Evolutionary conservation across 371 early-diverging fungal species (phyloP), one percentile per base, ranked within the genome.

Genomic region (Mucor plumbeus): DNA sequence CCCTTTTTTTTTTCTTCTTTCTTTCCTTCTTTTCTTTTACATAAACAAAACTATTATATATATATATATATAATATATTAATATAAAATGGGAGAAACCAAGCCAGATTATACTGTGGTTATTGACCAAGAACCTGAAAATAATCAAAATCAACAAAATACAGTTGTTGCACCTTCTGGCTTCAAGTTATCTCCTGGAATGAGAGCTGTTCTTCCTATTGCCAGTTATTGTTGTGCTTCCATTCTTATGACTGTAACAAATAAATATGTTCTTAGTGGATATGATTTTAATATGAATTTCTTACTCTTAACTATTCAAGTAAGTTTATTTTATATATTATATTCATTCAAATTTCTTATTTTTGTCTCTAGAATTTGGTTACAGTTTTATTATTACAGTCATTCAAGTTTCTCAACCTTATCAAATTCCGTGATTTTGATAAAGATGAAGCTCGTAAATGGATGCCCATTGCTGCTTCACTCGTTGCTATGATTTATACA

Each of bases 401-500:
- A 7, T 87, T 90, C 69, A 88, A 90, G 80, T 86, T 85, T 35
- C 70, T 91, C 19, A 87, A 85, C 17, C 76, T 88, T 64, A 89
- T 91, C 70, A 85, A 87, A 63, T 89, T 85, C 74, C 90, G 93
- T 60, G 83, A 84, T 38, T 87, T 89, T 66, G 87, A 88, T 74
- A 82, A 67, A 65, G 70, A 82, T 35, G 92, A 94, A 67, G 90
- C 91, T 57, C 83, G 82, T 47, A 87, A 87, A 62, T 96, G 99
- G 99, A 86, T 96, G 69, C 89, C 93, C 4, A 92, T 98, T 64
- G 93, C 98, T 5, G 66, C 88, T 43, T 86, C 92, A 60, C 85
- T 99, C 43, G 93, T 93, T 11, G 86, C 90, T 61, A 99, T 99
- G 99, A 94, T 99, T 64, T 99, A 97, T 80, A 96, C 99, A 4